These are phyloP conservation scores for Aureobasidium pullulans DNA, from an alignment of 2,329 filamentous ascomycete genomes.

Conservation along the genomic window DNA sequence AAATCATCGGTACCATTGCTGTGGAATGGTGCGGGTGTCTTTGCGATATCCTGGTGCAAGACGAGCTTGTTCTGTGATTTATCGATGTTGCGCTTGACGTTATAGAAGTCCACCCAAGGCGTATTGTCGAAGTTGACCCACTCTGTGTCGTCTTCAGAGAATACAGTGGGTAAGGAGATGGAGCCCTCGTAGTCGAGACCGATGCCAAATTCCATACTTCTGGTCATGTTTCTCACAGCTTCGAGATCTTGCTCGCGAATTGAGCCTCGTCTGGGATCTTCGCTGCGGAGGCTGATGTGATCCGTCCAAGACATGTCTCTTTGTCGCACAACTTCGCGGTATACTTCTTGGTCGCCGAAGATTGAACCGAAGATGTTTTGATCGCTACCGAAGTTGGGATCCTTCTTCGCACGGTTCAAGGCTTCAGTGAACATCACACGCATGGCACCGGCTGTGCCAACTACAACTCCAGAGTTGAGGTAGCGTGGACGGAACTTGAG, in stretches of 20 bases:
- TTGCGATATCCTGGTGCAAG: slow-evolving; percentile 18
- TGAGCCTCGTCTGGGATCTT: neutral
- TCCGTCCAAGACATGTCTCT: slow-evolving; percentile 25
- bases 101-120: slow-evolving; percentile 15
- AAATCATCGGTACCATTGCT: slow-evolving; percentile 10
- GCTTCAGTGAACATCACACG: slow-evolving; percentile 24
- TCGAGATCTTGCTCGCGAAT: slow-evolving; percentile 22
- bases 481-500: slow-evolving; percentile 35
- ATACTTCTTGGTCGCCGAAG: slow-evolving; percentile 27
- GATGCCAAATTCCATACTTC: slow-evolving; percentile 27
- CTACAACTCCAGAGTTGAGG: slow-evolving; percentile 22
- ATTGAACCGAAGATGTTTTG: slow-evolving; percentile 30
- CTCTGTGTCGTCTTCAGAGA: slow-evolving; percentile 22
- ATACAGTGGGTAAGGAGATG: slow-evolving; percentile 23
- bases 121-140: slow-evolving; percentile 21
- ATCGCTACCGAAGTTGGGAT: slow-evolving; percentile 27
- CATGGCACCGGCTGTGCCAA: slow-evolving; percentile 23
- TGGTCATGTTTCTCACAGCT: slow-evolving; percentile 22
- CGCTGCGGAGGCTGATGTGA: slow-evolving; percentile 9
- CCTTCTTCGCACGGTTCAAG: slow-evolving; percentile 23
- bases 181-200: slow-evolving; percentile 24
- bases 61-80: slow-evolving; percentile 6
- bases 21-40: slow-evolving; percentile 12
- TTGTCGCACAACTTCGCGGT: slow-evolving; percentile 23
- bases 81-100: slow-evolving; percentile 18